Percentiles rank a stretch among this genome's conserved stretches.
These are phyloP conservation scores for Trichosporon sp. DNA, from an alignment of 1,284 basidiomycete species.

Conservation along the genomic window DNA sequence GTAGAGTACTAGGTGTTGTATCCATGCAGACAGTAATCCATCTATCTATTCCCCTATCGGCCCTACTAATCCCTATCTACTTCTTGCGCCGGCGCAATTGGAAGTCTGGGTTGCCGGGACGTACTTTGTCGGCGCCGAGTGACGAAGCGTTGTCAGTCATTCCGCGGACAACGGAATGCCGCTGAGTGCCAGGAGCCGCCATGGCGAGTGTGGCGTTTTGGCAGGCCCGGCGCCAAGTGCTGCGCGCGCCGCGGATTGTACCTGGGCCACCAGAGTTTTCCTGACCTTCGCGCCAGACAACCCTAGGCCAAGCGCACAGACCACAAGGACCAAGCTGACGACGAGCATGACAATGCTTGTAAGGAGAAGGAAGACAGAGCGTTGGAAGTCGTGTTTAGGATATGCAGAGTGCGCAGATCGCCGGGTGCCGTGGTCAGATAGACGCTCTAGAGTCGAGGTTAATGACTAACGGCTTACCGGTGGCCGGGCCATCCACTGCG, in stretches of 20 bases:
- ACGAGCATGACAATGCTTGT: not conserved
- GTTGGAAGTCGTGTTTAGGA: too few species aligned
- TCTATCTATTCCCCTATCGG: too few species aligned
- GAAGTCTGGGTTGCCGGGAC: too few species aligned
- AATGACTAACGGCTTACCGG: not conserved
- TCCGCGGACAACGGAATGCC: not conserved
- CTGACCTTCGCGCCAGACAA: not conserved
- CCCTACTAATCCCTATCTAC: too few species aligned
- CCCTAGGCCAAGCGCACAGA: not conserved
- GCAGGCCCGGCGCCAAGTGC: too few species aligned
- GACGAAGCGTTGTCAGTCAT: not conserved
- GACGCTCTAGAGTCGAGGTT: too few species aligned
- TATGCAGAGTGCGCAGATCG: too few species aligned
- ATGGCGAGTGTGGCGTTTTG: not conserved
- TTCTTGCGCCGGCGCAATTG: too few species aligned
- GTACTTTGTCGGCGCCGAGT: not conserved
- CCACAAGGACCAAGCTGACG: not conserved
- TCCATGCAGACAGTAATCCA: not conserved
- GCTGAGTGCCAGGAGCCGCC: not conserved
- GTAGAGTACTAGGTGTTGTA: conserved; percentile 12
- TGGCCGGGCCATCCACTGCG: not conserved
- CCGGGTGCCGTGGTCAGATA: too few species aligned
- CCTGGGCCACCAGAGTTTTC: not conserved
- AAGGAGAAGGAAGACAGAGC: too few species aligned
- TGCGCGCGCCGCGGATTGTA: not conserved